A percentile compares a stretch with the other conserved stretches of the same genome.
phyloP scores from a whole-genome alignment of 345 rosid species.

The Alliaria petiolata region DNA sequence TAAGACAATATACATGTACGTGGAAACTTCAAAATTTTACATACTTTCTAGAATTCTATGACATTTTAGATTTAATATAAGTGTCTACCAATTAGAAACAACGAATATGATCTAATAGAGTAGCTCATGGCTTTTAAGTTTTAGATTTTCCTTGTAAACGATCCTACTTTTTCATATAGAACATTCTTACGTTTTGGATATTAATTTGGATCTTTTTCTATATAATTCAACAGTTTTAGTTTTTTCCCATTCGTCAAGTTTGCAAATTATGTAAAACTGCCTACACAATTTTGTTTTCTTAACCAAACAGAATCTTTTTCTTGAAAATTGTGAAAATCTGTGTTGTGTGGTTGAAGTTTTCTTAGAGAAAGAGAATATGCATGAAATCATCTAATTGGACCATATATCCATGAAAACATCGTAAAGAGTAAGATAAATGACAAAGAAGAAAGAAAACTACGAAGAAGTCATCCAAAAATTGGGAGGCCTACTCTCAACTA shows the following conservation, averaged over 20 bases:
- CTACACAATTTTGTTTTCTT: too few species aligned
- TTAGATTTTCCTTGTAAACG: too few species aligned
- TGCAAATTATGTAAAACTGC: neutral
- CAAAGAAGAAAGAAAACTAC: neutral
- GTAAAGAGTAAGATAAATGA: slow-evolving; percentile 16
- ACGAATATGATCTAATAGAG: too few species aligned
- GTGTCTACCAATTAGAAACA: too few species aligned
- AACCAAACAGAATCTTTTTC: neutral
- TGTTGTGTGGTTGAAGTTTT: neutral
- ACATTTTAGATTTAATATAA: too few species aligned
- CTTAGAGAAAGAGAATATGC: slow-evolving; percentile 8
- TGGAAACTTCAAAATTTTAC: too few species aligned
- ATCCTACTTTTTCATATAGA: too few species aligned
- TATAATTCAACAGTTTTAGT: neutral
- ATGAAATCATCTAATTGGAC: slow-evolving; percentile 18
- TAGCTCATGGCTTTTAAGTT: too few species aligned
- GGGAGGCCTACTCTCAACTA: slow-evolving; percentile 40
- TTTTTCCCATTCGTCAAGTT: neutral
- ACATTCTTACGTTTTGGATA: too few species aligned
- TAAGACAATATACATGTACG: neutral
- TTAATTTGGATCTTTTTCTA: too few species aligned
- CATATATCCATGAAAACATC: neutral
- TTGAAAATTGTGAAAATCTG: neutral
- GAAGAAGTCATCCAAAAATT: slow-evolving; percentile 31
- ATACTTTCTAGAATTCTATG: too few species aligned